Base-by-base conservation (phyloP, 2,329 filamentous ascomycete species). In the Xylariaceae sp. region DNA sequence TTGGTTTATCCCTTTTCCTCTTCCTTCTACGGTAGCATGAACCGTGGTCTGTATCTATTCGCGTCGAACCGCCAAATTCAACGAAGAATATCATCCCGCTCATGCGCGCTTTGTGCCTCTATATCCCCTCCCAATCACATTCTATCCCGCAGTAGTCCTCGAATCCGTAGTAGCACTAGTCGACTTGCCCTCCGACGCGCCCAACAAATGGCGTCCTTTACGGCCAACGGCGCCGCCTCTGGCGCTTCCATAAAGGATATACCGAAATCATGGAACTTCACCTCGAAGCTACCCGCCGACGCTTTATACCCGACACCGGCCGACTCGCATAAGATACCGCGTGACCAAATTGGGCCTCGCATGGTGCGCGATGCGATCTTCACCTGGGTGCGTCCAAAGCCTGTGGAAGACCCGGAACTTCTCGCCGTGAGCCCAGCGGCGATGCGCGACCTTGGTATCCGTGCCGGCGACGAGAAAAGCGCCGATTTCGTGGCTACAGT, bases 351-450 rank as follows among this genome's bases (percentile, higher is more conserved):
- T 46, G 80, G 81, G 0, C 92, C 94, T 15, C 87, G 92, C 46
- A 79, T 90, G 69, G 94, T 99, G 39, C 89, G 86, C 67, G 83
- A 85, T 55, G 92, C 94, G 3, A 73, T 92, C 47, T 99, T 89
- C 72, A 95, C 92, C 8, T 99, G 86, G 78, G 91, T 99, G 18
- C 84, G 91, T 3, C 94, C 94, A 0, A 87, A 92, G 64, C 72
- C 78, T 18, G 80, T 85, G 22, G 76, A 85, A 58, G 80, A 87
- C 19, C 83, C 90, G 0, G 89, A 96, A 66, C 76, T 99, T 15
- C 79, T 97, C 1, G 87, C 83, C 6, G 85, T 95, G 1, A 96
- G 91, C 58, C 80, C 83, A 2, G 83, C 83, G 1, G 92, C 92
- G 0, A 77, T 97, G 72, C 78, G 77, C 47, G 90, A 96, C 64